A percentile compares a stretch with the other conserved stretches of the same genome.
Evolutionary conservation across 176 grass and related monocot species (phyloP).

Genomic region (Guadua angustifolia): DNA sequence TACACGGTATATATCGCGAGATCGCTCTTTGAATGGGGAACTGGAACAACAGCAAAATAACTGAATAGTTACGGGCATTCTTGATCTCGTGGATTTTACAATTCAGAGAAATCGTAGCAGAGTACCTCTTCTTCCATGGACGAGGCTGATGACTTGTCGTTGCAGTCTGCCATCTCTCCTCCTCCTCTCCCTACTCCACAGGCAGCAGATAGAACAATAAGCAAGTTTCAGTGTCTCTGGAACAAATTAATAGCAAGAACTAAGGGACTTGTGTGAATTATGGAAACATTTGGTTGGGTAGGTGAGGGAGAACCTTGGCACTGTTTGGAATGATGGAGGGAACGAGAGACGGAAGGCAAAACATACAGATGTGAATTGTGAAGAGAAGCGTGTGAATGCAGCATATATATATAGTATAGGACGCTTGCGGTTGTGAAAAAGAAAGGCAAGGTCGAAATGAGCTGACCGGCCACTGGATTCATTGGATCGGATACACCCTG

Average conservation of each 20-base stretch:
- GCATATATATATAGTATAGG: constrained; percentile 15
- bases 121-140: constrained; percentile 52
- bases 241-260: not conserved
- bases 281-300: constrained; percentile 46
- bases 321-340: constrained; percentile 21
- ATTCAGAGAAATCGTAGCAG: constrained; percentile 1
- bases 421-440: constrained; percentile 3
- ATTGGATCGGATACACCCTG: not conserved
- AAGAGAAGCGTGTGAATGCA: constrained; percentile 17
- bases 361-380: constrained; percentile 13
- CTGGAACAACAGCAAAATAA: not conserved
- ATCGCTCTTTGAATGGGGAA: not conserved
- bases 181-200: constrained; percentile 44
- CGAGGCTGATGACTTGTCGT: constrained; percentile 30
- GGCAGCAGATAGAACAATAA: constrained; percentile 30
- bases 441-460: not conserved
- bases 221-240: not conserved
- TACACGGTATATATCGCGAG: not conserved
- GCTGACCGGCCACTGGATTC: not conserved
- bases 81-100: not conserved
- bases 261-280: not conserved
- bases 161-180: constrained; percentile 64
- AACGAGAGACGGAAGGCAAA: constrained; percentile 18
- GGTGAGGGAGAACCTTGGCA: constrained; percentile 50
- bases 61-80: not conserved